Conservation (phyloP, 2,329 filamentous ascomycete genomes). For the Plectosphaerella sp. region DNA sequence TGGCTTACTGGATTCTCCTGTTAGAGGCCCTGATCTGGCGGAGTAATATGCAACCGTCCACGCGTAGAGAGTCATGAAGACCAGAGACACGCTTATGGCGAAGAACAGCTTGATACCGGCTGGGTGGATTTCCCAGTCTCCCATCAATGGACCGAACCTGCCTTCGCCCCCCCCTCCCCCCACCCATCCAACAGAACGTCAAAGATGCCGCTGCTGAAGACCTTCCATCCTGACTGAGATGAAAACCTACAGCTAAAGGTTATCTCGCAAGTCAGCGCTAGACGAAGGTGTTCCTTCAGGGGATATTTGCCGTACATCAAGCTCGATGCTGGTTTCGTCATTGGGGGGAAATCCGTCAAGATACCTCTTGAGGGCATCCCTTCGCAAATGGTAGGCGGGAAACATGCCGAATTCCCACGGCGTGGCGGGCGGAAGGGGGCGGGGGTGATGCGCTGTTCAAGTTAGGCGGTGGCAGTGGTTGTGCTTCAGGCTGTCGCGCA, state of each 20-base stretch:
- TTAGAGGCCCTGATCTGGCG: no score
- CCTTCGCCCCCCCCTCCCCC: neutral
- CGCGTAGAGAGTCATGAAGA: neutral
- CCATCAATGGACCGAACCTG: constrained; percentile 1
- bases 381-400: neutral
- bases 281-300: neutral
- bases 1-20: no score
- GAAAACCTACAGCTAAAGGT: no score
- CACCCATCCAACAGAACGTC: neutral
- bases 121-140: constrained; percentile 2
- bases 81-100: constrained; percentile 5
- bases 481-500: no score
- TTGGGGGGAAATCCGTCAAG: neutral
- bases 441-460: no score
- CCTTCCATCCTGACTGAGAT: no score
- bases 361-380: neutral
- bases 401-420: neutral
- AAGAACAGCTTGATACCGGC: constrained; percentile 4
- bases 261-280: neutral
- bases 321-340: neutral
- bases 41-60: neutral
- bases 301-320: neutral
- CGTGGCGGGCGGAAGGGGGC: no score
- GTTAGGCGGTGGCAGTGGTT: no score
- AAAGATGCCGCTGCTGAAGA: constrained; percentile 8